phyloP scores from a whole-genome alignment of 345 rosid genomes.

The Conringia planisiliqua region DNA sequence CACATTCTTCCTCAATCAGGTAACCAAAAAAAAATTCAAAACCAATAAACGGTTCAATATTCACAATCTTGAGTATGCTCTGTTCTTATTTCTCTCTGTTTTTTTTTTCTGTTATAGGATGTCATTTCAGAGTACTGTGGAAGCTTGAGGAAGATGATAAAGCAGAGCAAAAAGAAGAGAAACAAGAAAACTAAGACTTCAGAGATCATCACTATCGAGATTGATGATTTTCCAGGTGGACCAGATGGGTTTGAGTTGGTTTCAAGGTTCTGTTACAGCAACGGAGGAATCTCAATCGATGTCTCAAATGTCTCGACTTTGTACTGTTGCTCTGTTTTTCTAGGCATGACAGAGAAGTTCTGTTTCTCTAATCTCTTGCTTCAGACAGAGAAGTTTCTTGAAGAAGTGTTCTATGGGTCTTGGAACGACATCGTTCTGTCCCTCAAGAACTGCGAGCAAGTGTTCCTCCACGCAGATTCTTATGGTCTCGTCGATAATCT shows the following conservation, averaged over 20 bases:
- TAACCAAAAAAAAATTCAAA: slow-evolving; percentile 11
- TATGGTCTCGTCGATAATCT: slow-evolving; percentile 51
- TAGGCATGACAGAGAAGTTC: slow-evolving; percentile 60
- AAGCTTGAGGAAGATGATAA: slow-evolving; percentile 54
- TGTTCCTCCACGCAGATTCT: slow-evolving; percentile 50
- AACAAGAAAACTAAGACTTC: slow-evolving; percentile 23
- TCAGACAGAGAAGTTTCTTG: slow-evolving; percentile 51
- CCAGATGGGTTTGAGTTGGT: slow-evolving; percentile 63
- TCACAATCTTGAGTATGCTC: neutral
- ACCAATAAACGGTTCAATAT: neutral
- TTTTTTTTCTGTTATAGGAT: slow-evolving; percentile 42
- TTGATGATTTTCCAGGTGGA: slow-evolving; percentile 65
- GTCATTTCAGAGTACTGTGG: slow-evolving; percentile 45
- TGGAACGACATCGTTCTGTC: slow-evolving; percentile 46
- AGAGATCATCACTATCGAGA: slow-evolving; percentile 36
- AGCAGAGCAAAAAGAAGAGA: slow-evolving; percentile 40
- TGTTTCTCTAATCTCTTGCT: slow-evolving; percentile 46
- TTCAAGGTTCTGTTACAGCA: slow-evolving; percentile 62
- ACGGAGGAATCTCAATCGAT: slow-evolving; percentile 41
- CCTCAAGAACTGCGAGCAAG: slow-evolving; percentile 57
- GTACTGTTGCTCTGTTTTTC: slow-evolving; percentile 56
- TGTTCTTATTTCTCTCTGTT: neutral
- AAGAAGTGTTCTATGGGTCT: slow-evolving; percentile 52
- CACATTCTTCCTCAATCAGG: slow-evolving; percentile 58
- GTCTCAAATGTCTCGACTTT: slow-evolving; percentile 49